Conservation (phyloP, 1,284 basidiomycete species). For the Apiotrichum mycotoxinovorans region DNA sequence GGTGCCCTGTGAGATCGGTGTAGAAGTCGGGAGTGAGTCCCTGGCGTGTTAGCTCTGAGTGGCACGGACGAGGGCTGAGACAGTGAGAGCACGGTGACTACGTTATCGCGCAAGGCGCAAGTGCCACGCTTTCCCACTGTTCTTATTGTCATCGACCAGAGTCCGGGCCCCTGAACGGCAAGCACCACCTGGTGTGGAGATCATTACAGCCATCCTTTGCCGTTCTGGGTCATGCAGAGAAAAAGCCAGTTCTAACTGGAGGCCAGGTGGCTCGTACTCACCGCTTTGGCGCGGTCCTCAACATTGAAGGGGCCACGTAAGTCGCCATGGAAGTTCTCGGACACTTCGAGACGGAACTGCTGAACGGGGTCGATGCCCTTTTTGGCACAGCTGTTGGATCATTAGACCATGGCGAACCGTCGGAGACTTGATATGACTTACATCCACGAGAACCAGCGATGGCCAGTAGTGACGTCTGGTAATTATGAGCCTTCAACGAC, state of each 20-base stretch:
- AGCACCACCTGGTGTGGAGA: no score
- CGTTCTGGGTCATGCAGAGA: no score
- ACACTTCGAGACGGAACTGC: slow-evolving; percentile 72
- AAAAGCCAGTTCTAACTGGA: no score
- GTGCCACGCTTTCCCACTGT: no score
- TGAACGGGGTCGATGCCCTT: slow-evolving; percentile 65
- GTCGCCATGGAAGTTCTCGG: slow-evolving; percentile 68
- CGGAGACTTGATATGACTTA: slow-evolving; percentile 15
- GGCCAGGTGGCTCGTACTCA: slow-evolving; percentile 18
- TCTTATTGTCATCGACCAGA: no score
- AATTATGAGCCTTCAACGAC: not conserved
- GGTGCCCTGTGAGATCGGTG: slow-evolving; percentile 61
- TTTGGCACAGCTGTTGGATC: slow-evolving; percentile 54
- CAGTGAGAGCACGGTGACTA: no score
- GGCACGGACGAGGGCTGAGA: no score
- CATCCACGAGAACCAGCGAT: slow-evolving; percentile 78
- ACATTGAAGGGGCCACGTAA: slow-evolving; percentile 83
- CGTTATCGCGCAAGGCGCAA: no score
- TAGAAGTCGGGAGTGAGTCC: slow-evolving; percentile 69
- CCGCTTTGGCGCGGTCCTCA: slow-evolving; percentile 67
- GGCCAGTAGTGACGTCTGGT: slow-evolving; percentile 69
- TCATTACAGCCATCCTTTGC: no score
- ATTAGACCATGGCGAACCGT: not conserved
- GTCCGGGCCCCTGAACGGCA: no score
- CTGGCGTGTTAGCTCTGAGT: slow-evolving; percentile 10